Conservation (phyloP, 1,139 yeast genomes). For the Hanseniaspora uvarum region DNA sequence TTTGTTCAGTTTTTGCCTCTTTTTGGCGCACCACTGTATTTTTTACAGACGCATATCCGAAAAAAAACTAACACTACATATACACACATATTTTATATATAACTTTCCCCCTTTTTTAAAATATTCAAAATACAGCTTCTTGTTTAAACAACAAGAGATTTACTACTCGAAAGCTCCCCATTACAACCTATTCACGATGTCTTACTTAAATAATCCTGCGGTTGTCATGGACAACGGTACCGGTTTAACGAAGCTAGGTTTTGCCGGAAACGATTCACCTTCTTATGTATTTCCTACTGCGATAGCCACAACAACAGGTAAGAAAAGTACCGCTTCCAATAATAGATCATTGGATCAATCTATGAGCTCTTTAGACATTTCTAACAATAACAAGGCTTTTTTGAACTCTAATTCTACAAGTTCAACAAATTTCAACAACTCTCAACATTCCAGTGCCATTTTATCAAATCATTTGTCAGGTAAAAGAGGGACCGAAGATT, state of each 20-base stretch:
- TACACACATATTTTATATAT: too few relatives aligned
- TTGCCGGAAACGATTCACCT: slow-evolving; percentile 97
- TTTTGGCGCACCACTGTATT: too few relatives aligned
- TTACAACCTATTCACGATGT: slow-evolving; percentile 25
- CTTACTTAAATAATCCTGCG: slow-evolving; percentile 64
- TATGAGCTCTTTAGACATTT: background rate
- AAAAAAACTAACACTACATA: too few relatives aligned
- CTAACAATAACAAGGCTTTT: slow-evolving; percentile 18
- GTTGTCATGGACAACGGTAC: slow-evolving; percentile 94
- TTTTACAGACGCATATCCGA: too few relatives aligned
- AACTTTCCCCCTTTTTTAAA: too few relatives aligned
- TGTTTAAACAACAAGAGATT: background rate
- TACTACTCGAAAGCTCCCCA: background rate
- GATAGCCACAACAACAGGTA: slow-evolving; percentile 56
- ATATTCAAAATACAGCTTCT: too few relatives aligned
- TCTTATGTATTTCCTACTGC: slow-evolving; percentile 97
- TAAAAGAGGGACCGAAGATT: slow-evolving; percentile 86
- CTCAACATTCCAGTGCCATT: slow-evolving; percentile 26
- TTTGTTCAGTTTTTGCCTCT: too few relatives aligned
- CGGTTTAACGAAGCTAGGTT: slow-evolving; percentile 92
- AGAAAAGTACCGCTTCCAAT: slow-evolving; percentile 20
- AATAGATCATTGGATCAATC: slow-evolving; percentile 19
- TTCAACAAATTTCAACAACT: slow-evolving; percentile 29
- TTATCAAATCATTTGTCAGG: slow-evolving; percentile 46
- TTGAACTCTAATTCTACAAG: slow-evolving; percentile 30